phyloP scores from a whole-genome alignment of 2,329 filamentous ascomycete species.

The Ophiostoma novo-ulmi region DNA sequence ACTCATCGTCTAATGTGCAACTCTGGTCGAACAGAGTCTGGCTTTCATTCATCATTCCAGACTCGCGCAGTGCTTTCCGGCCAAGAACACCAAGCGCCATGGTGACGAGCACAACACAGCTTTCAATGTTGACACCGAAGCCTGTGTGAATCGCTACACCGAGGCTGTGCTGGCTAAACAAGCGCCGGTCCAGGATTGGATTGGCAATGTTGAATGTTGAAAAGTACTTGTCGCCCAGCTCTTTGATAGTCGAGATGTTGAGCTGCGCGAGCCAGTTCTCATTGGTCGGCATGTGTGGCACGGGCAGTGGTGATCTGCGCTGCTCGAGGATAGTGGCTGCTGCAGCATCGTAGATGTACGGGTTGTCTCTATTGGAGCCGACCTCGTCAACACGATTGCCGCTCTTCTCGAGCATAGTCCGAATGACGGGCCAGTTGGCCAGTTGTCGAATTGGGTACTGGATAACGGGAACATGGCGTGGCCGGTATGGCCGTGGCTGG shows the following conservation, averaged over 20 bases:
- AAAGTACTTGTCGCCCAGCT: slow-evolving; percentile 50
- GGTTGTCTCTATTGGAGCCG: not conserved
- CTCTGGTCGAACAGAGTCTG: not conserved
- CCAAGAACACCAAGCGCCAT: slow-evolving; percentile 49
- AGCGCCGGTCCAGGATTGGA: slow-evolving; percentile 48
- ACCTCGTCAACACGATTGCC: not conserved
- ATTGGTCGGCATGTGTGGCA: slow-evolving; percentile 34
- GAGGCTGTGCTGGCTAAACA: slow-evolving; percentile 48
- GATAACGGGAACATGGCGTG: slow-evolving; percentile 26
- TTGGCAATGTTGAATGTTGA: slow-evolving; percentile 50
- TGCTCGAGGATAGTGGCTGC: slow-evolving; percentile 44
- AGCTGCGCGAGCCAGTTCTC: slow-evolving; percentile 43
- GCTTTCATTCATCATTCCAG: slow-evolving; percentile 36
- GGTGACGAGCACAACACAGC: slow-evolving; percentile 46
- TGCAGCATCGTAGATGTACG: slow-evolving; percentile 22
- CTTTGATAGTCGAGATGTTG: slow-evolving; percentile 45
- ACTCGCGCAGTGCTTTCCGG: slow-evolving; percentile 45
- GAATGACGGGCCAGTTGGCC: slow-evolving; percentile 27
- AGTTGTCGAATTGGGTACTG: slow-evolving; percentile 28
- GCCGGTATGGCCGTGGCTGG: slow-evolving; percentile 3
- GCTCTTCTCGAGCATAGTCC: slow-evolving; percentile 16
- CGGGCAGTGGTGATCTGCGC: slow-evolving; percentile 41
- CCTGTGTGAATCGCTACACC: slow-evolving; percentile 44
- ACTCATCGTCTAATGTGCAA: slow-evolving; percentile 7
- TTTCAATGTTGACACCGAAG: slow-evolving; percentile 49